These are phyloP conservation scores for Earliella scabrosa DNA, from an alignment of 1,284 basidiomycete species.

Conservation along the genomic window DNA sequence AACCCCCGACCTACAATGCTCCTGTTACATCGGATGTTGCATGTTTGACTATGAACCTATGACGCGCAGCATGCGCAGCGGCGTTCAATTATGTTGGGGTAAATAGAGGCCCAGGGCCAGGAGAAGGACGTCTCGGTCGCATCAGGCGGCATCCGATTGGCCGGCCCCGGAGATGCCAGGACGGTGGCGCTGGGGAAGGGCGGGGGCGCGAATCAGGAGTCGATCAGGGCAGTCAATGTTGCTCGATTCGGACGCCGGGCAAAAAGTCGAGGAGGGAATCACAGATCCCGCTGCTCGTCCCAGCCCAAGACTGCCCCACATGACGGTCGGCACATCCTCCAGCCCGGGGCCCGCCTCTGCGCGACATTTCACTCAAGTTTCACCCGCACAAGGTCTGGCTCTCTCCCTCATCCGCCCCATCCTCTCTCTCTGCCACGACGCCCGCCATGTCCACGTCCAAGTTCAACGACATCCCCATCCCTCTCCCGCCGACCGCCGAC, in stretches of 20 bases:
- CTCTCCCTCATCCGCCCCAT: neutral
- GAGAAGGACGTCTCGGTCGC: too few relatives aligned
- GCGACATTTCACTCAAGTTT: too few relatives aligned
- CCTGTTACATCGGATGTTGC: too few relatives aligned
- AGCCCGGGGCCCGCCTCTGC: too few relatives aligned
- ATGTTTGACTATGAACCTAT: too few relatives aligned
- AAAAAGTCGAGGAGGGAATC: neutral
- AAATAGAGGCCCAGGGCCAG: too few relatives aligned
- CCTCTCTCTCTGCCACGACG: neutral
- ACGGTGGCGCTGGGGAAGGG: neutral
- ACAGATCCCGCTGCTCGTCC: neutral
- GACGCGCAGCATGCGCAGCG: too few relatives aligned
- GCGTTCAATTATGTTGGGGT: too few relatives aligned
- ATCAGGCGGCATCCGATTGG: neutral
- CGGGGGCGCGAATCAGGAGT: neutral
- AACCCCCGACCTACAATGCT: too few relatives aligned
- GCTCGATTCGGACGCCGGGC: neutral
- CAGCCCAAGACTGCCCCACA: neutral
- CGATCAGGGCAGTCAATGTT: slow-evolving; percentile 4
- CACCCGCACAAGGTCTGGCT: too few relatives aligned
- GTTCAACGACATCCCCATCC: slow-evolving; percentile 22
- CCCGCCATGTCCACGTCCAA: neutral
- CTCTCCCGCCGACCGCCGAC: slow-evolving; percentile 50
- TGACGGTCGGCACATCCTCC: neutral
- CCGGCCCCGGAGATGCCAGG: neutral